phyloP scores from a whole-genome alignment of 2,329 filamentous ascomycete species.

The Neurospora crassa region DNA sequence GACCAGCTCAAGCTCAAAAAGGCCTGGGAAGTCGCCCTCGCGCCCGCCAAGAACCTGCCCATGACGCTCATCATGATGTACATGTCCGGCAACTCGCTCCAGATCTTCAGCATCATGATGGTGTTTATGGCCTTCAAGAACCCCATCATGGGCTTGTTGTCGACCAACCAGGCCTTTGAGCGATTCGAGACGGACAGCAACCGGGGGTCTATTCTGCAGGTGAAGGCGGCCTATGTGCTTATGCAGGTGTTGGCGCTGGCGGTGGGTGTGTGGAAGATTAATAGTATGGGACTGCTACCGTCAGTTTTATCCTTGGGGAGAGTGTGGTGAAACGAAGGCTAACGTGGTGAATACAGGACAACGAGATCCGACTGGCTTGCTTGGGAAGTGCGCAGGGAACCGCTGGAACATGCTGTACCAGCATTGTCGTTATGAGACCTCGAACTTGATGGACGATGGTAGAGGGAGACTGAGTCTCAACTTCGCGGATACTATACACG shows the following conservation, averaged over 20 bases:
- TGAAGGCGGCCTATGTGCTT: conserved; percentile 78
- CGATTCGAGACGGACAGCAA: conserved; percentile 81
- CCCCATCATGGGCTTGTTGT: conserved; percentile 74
- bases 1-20: conserved; percentile 97
- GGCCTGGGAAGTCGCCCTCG: conserved; percentile 93
- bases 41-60: conserved; percentile 83
- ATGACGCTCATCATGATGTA: conserved; percentile 99
- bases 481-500: not conserved
- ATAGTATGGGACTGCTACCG: conserved; percentile 91
- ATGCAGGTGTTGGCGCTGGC: conserved; percentile 80
- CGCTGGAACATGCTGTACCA: conserved; percentile 56
- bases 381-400: conserved; percentile 73
- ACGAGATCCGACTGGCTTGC: conserved; percentile 96
- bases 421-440: conserved; percentile 37
- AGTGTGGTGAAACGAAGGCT: conserved; percentile 13
- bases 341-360: conserved; percentile 47
- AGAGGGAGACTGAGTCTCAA: not conserved
- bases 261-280: conserved; percentile 92
- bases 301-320: conserved; percentile 39
- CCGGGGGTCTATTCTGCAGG: conserved; percentile 60
- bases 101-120: conserved; percentile 99
- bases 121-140: conserved; percentile 99
- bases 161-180: conserved; percentile 80
- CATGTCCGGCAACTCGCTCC: conserved; percentile 96
- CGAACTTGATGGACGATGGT: not conserved